Base-by-base conservation (phyloP, 2,329 filamentous ascomycete species). In the Calonectria pauciramosa region DNA sequence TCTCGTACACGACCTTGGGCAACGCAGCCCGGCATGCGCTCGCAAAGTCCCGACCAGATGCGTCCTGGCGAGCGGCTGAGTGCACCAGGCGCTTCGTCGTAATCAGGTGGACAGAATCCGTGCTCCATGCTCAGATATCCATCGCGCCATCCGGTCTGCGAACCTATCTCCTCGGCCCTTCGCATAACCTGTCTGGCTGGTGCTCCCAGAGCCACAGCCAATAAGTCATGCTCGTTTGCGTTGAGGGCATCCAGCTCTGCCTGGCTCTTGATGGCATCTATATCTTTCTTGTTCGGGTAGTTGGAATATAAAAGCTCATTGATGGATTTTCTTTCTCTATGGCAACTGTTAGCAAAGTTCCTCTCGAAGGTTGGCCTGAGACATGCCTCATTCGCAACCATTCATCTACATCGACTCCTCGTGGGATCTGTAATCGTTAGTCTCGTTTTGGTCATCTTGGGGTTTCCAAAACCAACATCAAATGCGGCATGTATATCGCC, bases 11-110 rank as follows among this genome's bases (percentile, higher is more conserved):
- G 85, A 1, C 89, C 89, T 64, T 89, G 82, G 1, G 88, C 85
- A 2, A 89, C 85, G 59, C 88, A 89, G 0, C 89, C 89, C 0
- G 89, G 89, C 86, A 90, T 90, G 3, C 89, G 83, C 78, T 90
- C 88, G 71, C 87, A 89, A 0, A 90, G 83, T 74, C 90, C 89
- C 4, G 87, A 88, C 89, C 89, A 91, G 20, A 90, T 86, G n/a
- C 89, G 83, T 0, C 89, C 89, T 0, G 88, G 88, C 0, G 88
- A 89, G 86, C 87, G 20, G 87, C 83, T 7, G 4, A 80, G 75
- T 2, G 87, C 88, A 5, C 85, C 87, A 1, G 86, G 85, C 0
- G 89, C 83, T 71, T 88, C 89, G 74, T 89, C 87, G 16, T 88
- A 87, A 74, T 90, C 88, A 1, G 86, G 86, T 0, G 89, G 88